Base-by-base conservation (phyloP, 139 green algal species). In the Parachlorella kessleri region DNA sequence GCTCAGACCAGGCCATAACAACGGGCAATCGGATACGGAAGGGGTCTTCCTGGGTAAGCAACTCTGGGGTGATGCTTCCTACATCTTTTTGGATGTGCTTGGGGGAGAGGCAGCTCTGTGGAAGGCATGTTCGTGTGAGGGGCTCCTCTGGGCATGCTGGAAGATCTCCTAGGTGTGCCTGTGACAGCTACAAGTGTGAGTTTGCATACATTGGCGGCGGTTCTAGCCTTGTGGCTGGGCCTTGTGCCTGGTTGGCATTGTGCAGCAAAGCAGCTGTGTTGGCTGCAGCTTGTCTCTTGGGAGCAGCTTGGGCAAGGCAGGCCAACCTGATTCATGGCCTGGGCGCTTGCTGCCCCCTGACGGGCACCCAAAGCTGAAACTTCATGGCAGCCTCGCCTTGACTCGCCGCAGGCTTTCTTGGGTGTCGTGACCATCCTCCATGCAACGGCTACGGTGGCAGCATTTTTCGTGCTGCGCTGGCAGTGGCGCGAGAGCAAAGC, bases 121-220 rank as follows among this genome's bases (percentile, higher is more conserved):
- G 36, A 10, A 9, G 69, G 42, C 55, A 3, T 77, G 83, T 54
- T 81, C 83, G n/a, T 79, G 83, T 2, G 87, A 88, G 9, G 89
- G 91, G 82, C 83, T 85, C 0, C 70, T 91, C 55, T 93, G 70
- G 42, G 36, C 37, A 74, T 68, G 23, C 84, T 92, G 73, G 39
- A n/a, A 66, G n/a, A 55, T 90, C 5, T 18, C 6, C 36, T 36
- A 28, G 7, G 35, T 28, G 28, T 78, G 77, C 1, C 84, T 71
- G 80, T 26, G 39, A 21, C 33, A 55, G 14, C 54, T 80, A 3
- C 54, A 54, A 33, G 36, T 10, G 5, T 33, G 39, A n/a, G n/a
- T n/a, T n/a, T n/a, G n/a, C n/a, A n/a, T n/a, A n/a, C n/a, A n/a
- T n/a, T n/a, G n/a, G n/a, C n/a, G n/a, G n/a, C n/a, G n/a, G n/a